Percentiles rank a stretch among this genome's conserved stretches.
phyloP scores from a whole-genome alignment of 345 rosid genomes.

The Populus davidiana region DNA sequence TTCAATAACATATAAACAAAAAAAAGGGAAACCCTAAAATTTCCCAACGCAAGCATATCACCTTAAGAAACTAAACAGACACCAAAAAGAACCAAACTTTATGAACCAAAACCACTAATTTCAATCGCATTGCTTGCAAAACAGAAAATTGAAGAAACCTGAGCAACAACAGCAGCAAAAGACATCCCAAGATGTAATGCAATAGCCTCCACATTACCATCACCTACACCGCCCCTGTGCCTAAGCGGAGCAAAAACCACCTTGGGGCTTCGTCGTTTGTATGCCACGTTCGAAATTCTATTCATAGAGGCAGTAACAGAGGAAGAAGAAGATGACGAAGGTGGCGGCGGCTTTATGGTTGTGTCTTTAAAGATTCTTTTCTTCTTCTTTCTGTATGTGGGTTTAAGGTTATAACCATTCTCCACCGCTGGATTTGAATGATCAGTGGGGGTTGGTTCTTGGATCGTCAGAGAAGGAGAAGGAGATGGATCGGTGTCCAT shows the following conservation, averaged over 20 bases:
- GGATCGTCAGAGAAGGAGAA: conserved; percentile 8
- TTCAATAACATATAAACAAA: not conserved
- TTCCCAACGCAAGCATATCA: not conserved
- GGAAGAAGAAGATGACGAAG: conserved; percentile 36
- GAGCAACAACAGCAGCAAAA: conserved; percentile 74
- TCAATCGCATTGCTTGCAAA: not conserved
- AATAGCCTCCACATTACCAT: conserved; percentile 50
- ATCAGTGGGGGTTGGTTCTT: conserved; percentile 17
- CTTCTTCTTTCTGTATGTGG: conserved; percentile 25
- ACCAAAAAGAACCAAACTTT: not conserved
- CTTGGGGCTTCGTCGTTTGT: conserved; percentile 37
- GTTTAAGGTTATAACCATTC: not conserved
- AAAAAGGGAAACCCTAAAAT: not conserved
- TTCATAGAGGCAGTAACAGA: conserved; percentile 13
- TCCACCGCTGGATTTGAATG: conserved; percentile 20
- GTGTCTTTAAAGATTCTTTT: conserved; percentile 25
- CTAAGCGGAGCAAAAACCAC: conserved; percentile 27
- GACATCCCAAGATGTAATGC: conserved; percentile 94
- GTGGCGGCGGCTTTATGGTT: conserved; percentile 20
- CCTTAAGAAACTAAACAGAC: not conserved
- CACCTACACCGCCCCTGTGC: conserved; percentile 33
- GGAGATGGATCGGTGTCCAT: conserved; percentile 37
- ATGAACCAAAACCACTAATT: not conserved
- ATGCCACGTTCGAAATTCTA: conserved; percentile 29
- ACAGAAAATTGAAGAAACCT: conserved; percentile 43